phyloP scores from a whole-genome alignment of 371 early-diverging fungal genomes.

The Syncephalastrum racemosum region DNA sequence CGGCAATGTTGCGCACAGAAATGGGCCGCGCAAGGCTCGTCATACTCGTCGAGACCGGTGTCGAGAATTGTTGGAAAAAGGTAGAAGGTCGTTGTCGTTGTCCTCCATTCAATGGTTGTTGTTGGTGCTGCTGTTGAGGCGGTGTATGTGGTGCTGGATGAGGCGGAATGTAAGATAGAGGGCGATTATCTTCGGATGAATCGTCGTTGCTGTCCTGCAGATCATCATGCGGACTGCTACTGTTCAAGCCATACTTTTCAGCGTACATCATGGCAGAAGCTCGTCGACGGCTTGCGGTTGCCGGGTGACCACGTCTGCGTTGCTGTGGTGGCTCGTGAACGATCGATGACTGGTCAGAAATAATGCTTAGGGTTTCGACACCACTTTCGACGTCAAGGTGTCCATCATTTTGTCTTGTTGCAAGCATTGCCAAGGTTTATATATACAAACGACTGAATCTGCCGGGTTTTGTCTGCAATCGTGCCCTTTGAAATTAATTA shows the following conservation, averaged over 20 bases:
- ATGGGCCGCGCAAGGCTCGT: slow-evolving; percentile 10
- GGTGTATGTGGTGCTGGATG: no score
- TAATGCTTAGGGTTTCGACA: slow-evolving; percentile 4
- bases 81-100: slow-evolving; percentile 1
- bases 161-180: neutral
- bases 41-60: neutral
- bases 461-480: no score
- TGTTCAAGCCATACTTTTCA: slow-evolving; percentile 23
- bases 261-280: slow-evolving; percentile 14
- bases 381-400: neutral
- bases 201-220: slow-evolving; percentile 33
- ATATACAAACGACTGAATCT: no score
- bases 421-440: no score
- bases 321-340: slow-evolving; percentile 3
- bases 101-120: neutral
- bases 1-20: slow-evolving; percentile 20
- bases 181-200: slow-evolving; percentile 30
- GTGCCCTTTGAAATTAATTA: no score
- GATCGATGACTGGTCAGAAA: slow-evolving; percentile 15
- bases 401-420: no score
- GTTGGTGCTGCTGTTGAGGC: neutral
- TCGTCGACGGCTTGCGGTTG: slow-evolving; percentile 13
- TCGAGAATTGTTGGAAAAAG: slow-evolving; percentile 1
- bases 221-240: slow-evolving; percentile 3
- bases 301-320: slow-evolving; percentile 5